A percentile compares a stretch with the other conserved stretches of the same genome.
Evolutionary conservation across 257 asterid species (phyloP).

Genomic region (Eucommia ulmoides): DNA sequence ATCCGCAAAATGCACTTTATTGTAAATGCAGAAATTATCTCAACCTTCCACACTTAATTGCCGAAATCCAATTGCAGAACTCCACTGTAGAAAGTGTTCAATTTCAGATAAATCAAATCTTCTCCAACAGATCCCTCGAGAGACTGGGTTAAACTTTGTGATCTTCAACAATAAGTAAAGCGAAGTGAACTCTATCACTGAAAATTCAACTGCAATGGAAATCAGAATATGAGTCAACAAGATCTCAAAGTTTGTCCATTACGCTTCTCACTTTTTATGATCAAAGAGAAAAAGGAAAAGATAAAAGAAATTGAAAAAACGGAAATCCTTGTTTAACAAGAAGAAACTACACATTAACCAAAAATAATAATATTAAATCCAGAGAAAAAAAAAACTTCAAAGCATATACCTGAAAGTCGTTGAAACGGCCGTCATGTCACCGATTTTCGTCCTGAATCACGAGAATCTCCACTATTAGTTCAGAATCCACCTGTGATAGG

Average conservation of each 20-base stretch:
- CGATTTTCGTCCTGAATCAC: neutral
- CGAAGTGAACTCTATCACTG: slow-evolving; percentile 1
- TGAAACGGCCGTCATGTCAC: neutral
- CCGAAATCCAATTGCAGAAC: too few relatives aligned
- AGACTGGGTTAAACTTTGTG: neutral
- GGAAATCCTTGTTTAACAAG: slow-evolving; percentile 8
- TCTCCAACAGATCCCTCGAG: slow-evolving; percentile 6
- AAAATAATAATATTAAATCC: neutral
- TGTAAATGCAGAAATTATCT: neutral
- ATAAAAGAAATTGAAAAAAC: slow-evolving; percentile 8
- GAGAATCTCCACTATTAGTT: neutral
- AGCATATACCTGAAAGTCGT: slow-evolving; percentile 19
- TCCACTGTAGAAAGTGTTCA: neutral
- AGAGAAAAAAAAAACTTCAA: slow-evolving; percentile 2
- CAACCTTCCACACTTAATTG: too few relatives aligned
- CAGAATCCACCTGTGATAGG: neutral
- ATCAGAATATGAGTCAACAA: slow-evolving; percentile 15
- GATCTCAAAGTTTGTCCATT: slow-evolving; percentile 19
- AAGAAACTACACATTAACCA: neutral
- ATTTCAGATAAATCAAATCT: neutral
- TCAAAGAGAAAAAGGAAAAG: slow-evolving; percentile 14
- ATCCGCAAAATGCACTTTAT: neutral
- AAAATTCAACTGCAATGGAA: slow-evolving; percentile 11
- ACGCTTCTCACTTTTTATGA: slow-evolving; percentile 13
- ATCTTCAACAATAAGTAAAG: slow-evolving; percentile 3